Conservation (phyloP, 75 land plant genomes). For the Azolla pinnata region DNA sequence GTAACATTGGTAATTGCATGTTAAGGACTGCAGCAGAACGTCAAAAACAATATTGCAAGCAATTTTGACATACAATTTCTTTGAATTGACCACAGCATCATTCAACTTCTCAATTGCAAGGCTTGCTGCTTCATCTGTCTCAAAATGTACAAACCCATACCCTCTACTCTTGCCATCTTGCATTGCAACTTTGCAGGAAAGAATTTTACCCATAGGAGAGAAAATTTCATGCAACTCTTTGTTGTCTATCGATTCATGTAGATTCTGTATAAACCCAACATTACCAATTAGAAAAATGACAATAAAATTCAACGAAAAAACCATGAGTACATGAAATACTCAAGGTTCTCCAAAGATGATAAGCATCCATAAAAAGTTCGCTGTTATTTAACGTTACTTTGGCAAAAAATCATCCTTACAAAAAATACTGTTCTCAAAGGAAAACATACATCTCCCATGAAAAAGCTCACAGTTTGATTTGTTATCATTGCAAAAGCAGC, state of each 20-base stretch:
- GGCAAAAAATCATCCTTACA: too few relatives aligned
- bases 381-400: too few relatives aligned
- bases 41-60: too few relatives aligned
- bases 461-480: too few relatives aligned
- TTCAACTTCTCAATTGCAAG: slow-evolving; percentile 46
- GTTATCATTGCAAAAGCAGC: too few relatives aligned
- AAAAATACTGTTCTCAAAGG: neutral
- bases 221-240: slow-evolving; percentile 40
- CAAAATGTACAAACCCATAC: slow-evolving; percentile 65
- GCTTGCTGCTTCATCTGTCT: slow-evolving; percentile 45
- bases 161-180: slow-evolving; percentile 59
- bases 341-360: neutral
- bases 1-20: slow-evolving; percentile 1
- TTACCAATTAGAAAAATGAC: too few relatives aligned
- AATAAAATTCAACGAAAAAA: neutral
- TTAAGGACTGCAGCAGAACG: too few relatives aligned
- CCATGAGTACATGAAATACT: neutral
- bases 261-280: slow-evolving; percentile 28
- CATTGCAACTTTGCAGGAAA: slow-evolving; percentile 50
- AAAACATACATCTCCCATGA: neutral
- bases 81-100: slow-evolving; percentile 29
- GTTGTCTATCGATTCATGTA: slow-evolving; percentile 43
- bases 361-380: too few relatives aligned
- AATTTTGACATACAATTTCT: slow-evolving; percentile 38
- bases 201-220: slow-evolving; percentile 35